These are phyloP conservation scores for Aspergillus funiculosus DNA, from an alignment of 495 filamentous ascomycete species.

Conservation along the genomic window DNA sequence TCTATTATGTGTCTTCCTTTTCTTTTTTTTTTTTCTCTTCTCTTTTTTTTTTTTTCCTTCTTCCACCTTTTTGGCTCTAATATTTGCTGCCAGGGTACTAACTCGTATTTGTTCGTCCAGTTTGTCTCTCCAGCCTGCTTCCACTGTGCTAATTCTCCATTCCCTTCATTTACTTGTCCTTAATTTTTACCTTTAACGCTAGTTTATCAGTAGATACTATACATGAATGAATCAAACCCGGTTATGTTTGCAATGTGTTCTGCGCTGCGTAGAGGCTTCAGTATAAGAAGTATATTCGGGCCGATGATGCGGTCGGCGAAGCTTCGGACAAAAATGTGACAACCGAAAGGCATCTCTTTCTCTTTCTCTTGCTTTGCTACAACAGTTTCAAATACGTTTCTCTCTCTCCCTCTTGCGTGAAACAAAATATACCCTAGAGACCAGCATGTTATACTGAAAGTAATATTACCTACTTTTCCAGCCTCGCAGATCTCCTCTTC, in stretches of 20 bases:
- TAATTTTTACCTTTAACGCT: too few species aligned
- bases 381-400: too few species aligned
- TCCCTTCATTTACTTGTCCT: conserved; percentile 9
- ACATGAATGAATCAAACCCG: conserved; percentile 11
- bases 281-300: too few species aligned
- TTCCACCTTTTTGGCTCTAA: conserved; percentile 6
- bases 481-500: neutral
- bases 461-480: neutral
- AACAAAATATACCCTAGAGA: neutral
- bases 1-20: too few species aligned
- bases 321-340: neutral
- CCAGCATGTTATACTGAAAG: neutral
- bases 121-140: conserved; percentile 1
- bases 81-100: conserved; percentile 1
- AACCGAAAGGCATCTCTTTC: neutral
- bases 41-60: conserved; percentile 1
- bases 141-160: conserved; percentile 5
- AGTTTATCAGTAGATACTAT: conserved; percentile 20
- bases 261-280: too few species aligned
- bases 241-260: too few species aligned
- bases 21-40: neutral
- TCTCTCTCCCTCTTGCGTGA: neutral
- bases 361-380: neutral
- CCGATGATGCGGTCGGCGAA: too few species aligned
- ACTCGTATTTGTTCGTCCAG: conserved; percentile 12